Evolutionary conservation across 352 stramenopile genomes (phyloP).

Genomic region (Salisapilia sapeloensis): DNA sequence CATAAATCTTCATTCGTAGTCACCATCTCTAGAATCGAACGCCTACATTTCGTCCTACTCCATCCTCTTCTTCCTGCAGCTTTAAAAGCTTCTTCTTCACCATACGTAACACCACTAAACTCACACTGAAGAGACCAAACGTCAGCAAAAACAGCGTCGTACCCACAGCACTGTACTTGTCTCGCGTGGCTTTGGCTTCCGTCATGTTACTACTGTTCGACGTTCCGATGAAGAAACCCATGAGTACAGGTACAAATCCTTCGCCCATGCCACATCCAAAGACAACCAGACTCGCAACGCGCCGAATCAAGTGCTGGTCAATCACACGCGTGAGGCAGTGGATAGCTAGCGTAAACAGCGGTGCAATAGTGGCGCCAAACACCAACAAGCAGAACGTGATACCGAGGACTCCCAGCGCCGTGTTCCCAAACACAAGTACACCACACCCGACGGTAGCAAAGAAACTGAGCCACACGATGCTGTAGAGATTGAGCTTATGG

Average conservation of each 20-base stretch:
- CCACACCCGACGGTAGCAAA: conserved; percentile 48
- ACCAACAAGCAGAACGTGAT: conserved; percentile 37
- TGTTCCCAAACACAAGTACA: conserved; percentile 38
- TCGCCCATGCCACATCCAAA: conserved; percentile 74
- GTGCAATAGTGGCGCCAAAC: conserved; percentile 46
- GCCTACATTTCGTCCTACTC: no score
- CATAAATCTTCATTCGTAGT: no score
- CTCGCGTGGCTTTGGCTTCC: conserved; percentile 56
- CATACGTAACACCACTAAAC: conserved; percentile 50
- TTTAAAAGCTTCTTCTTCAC: conserved; percentile 42
- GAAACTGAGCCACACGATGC: conserved; percentile 48
- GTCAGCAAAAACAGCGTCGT: conserved; percentile 69
- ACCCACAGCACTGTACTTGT: conserved; percentile 50
- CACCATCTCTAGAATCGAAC: no score
- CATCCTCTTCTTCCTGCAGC: conserved; percentile 7
- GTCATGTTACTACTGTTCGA: no score
- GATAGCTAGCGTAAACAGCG: conserved; percentile 68
- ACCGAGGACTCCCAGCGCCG: conserved; percentile 26
- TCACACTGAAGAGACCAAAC: conserved; percentile 47
- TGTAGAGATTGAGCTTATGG: conserved; percentile 58
- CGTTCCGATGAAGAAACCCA: conserved; percentile 80
- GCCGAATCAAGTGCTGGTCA: conserved; percentile 58
- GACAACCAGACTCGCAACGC: conserved; percentile 69
- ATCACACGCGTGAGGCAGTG: conserved; percentile 73
- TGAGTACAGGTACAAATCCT: conserved; percentile 68